Evolutionary conservation across 331 rosid species (phyloP).

Genomic region (Arachis monticola): DNA sequence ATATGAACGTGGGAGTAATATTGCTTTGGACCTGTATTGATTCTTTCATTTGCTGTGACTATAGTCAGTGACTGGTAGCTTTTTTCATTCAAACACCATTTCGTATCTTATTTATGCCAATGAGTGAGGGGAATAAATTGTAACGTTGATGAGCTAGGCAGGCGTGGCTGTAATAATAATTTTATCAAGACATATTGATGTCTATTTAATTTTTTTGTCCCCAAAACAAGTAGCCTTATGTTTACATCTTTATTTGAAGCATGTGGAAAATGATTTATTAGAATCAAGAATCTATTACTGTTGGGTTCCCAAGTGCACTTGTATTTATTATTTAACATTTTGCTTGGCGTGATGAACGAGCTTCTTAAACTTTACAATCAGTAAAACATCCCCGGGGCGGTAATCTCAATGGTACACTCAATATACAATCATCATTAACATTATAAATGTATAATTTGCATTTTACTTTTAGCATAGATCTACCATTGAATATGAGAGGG

Average conservation of each 20-base stretch:
- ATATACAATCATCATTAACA: background rate
- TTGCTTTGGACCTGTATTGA: slow-evolving; percentile 57
- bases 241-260: slow-evolving; percentile 12
- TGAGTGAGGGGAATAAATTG: slow-evolving; percentile 47
- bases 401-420: too few species aligned
- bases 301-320: background rate
- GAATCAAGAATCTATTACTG: slow-evolving; percentile 19
- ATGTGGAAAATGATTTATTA: background rate
- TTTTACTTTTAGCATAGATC: background rate
- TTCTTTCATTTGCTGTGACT: slow-evolving; percentile 66
- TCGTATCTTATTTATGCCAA: slow-evolving; percentile 44
- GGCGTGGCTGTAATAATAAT: slow-evolving; percentile 55
- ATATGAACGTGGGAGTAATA: slow-evolving; percentile 47
- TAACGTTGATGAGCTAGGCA: slow-evolving; percentile 36
- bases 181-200: slow-evolving; percentile 22
- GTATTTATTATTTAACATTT: background rate
- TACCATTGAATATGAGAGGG: background rate
- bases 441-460: background rate
- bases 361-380: background rate
- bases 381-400: too few species aligned
- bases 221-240: background rate
- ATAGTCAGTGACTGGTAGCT: slow-evolving; percentile 43
- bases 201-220: slow-evolving; percentile 2
- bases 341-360: background rate
- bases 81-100: slow-evolving; percentile 45